These are phyloP conservation scores for Penicillium cinerascens DNA, from an alignment of 495 filamentous ascomycete genomes.

Conservation along the genomic window DNA sequence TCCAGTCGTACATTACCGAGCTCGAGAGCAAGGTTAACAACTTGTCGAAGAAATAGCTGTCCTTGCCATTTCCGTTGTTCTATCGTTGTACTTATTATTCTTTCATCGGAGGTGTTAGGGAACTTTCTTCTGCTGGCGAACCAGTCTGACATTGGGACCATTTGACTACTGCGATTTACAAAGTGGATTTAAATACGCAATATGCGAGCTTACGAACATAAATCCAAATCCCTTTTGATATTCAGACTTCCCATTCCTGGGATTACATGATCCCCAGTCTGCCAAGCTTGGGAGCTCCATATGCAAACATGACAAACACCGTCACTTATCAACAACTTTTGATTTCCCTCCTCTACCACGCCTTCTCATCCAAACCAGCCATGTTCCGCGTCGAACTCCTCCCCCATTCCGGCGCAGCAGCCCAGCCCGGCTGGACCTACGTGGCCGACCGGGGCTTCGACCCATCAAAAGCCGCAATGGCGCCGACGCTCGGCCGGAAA, in stretches of 20 bases:
- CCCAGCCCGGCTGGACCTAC: slow-evolving; percentile 83
- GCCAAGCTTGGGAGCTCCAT: neutral
- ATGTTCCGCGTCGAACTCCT: slow-evolving; percentile 74
- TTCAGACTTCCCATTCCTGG: neutral
- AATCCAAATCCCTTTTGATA: neutral
- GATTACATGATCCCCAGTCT: neutral
- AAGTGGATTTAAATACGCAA: neutral
- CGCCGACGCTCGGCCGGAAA: slow-evolving; percentile 59
- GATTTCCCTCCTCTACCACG: neutral
- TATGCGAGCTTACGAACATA: neutral
- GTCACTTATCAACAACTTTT: slow-evolving; percentile 6
- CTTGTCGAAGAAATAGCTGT: slow-evolving; percentile 53
- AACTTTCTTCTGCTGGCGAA: neutral
- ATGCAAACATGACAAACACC: slow-evolving; percentile 35
- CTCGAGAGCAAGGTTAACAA: slow-evolving; percentile 80
- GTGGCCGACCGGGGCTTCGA: slow-evolving; percentile 71
- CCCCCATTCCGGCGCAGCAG: slow-evolving; percentile 60
- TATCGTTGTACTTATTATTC: slow-evolving; percentile 10
- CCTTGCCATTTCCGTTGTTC: slow-evolving; percentile 4
- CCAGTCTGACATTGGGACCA: neutral
- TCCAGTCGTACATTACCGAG: slow-evolving; percentile 75
- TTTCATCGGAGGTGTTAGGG: neutral
- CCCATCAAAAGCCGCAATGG: slow-evolving; percentile 55
- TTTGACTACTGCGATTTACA: neutral
- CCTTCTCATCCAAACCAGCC: neutral